Evolutionary conservation across 768 basidiomycete genomes (phyloP), one percentile per base, ranked within the genome.

Genomic region (Filobasidium wieringae): DNA sequence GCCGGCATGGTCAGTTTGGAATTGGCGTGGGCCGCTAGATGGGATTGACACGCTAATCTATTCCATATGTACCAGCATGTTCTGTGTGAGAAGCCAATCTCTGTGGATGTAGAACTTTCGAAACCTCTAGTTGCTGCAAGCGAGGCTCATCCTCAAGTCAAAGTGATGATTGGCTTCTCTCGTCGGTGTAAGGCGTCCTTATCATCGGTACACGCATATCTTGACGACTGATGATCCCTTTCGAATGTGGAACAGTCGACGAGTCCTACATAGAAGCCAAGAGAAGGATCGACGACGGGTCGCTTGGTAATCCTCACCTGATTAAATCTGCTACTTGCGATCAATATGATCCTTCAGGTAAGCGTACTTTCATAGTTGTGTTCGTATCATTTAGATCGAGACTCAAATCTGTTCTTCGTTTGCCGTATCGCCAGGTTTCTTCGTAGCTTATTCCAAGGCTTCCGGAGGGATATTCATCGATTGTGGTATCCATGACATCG

Each of bases 401-500:
- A n/a, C n/a, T n/a, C n/a, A n/a, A n/a, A n/a, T n/a, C n/a, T n/a
- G n/a, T n/a, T n/a, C n/a, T n/a, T n/a, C n/a, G n/a, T n/a, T n/a
- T n/a, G n/a, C n/a, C n/a, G n/a, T 40, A 15, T 40, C 37, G 4
- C 22, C 22, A 40, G 61, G 64, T 30, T 65, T 63, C 57, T 65
- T 65, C 49, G 57, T 65, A 19, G 26, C 45, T 7, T 65, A 57
- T 37, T 55, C 64, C 5, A 47, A 55, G 8, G 55, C 58, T 5
- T 63, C 62, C 3, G 64, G 64, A 5, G 64, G 64, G 0, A 60
- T 65, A 22, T 55, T 61, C 26, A 54, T 60, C 12, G 64, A 65
- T 47, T 57, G 55, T 22, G 64, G 59, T 4, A 58, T 65, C n/a
- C 64, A 65, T 54, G 65, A 66, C 37, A 62, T 64, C 29, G 65